Base-by-base conservation (phyloP, 345 rosid genomes). In the Gossypium anomalum region DNA sequence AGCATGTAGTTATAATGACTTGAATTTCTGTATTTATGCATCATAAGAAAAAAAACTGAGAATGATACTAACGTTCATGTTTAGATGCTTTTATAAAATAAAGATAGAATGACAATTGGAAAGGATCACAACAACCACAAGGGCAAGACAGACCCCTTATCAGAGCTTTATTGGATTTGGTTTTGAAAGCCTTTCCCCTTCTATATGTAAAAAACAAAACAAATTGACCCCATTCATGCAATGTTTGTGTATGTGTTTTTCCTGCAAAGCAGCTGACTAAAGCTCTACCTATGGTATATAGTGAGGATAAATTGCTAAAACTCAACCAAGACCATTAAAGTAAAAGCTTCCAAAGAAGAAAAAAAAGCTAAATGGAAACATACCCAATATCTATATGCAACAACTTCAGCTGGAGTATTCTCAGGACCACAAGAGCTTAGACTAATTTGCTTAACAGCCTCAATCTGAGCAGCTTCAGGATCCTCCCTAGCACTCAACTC, bases 381-480 rank as follows among this genome's bases (percentile, higher is more conserved):
- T 78, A 92, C 98, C 98, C 98, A 92, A 67, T 94, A 94, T 84
- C 98, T 82, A 77, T 82, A 94, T 12, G 98, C 98, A 80, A 92
- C 86, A 80, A 94, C 87, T 83, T 94, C 98, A 59, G 94, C 97
- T 16, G 93, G 92, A 83, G 97, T 84, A 82, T 88, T 89, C 70
- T 85, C 92, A 41, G 90, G 86, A 80, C 85, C 88, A 82, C 88
- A 85, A 79, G 93, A 82, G 53, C 97, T 97, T 74, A 92, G 81
- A 81, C 97, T 94, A 66, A 94, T 88, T 81, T 94, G 98, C 83
- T 94, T 94, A 53, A 94, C 92, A 83, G 97, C 94, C 85, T 94
- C 97, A 80, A 94, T 94, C 80, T 94, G 98, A 83, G 91, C 92
- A 29, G 98, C 97, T 81, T 94, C 98, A 70, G 98, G 98, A 83